phyloP scores from a whole-genome alignment of 2,329 filamentous ascomycete species.

The Remersonia thermophila region DNA sequence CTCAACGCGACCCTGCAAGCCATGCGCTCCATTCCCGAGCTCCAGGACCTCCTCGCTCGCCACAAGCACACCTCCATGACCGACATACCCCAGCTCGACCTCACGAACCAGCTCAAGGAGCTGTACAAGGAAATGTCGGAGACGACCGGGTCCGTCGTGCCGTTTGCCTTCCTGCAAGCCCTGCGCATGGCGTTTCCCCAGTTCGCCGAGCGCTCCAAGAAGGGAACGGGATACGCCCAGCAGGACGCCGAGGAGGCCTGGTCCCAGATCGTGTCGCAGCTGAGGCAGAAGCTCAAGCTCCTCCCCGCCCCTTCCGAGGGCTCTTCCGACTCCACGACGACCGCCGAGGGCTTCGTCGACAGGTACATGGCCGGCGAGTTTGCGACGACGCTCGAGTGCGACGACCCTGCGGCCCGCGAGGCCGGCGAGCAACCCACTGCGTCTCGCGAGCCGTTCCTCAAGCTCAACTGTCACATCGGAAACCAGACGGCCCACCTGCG shows the following conservation, averaged over 20 bases:
- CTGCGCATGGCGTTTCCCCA: slow-evolving; percentile 75
- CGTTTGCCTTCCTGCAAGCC: slow-evolving; percentile 68
- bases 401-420: slow-evolving; percentile 66
- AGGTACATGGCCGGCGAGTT: slow-evolving; percentile 82
- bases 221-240: slow-evolving; percentile 79
- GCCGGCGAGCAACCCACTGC: slow-evolving; percentile 57
- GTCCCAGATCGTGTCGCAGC: slow-evolving; percentile 82
- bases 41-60: slow-evolving; percentile 63
- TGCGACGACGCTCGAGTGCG: slow-evolving; percentile 65
- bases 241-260: slow-evolving; percentile 98
- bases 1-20: slow-evolving; percentile 96
- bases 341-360: slow-evolving; percentile 52
- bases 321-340: slow-evolving; percentile 34
- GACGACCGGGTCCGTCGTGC: slow-evolving; percentile 78
- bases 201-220: slow-evolving; percentile 79
- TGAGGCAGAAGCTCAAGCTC: slow-evolving; percentile 65
- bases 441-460: slow-evolving; percentile 67
- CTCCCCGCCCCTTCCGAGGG: slow-evolving; percentile 37
- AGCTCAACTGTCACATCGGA: slow-evolving; percentile 93
- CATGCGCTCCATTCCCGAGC: slow-evolving; percentile 75
- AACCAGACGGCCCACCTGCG: slow-evolving; percentile 75
- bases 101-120: slow-evolving; percentile 65
- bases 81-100: slow-evolving; percentile 47
- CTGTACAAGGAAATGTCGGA: slow-evolving; percentile 83
- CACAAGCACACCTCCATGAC: slow-evolving; percentile 39